Evolutionary conservation across 2,329 filamentous ascomycete genomes (phyloP).

Genomic region (Fusarium illudens): DNA sequence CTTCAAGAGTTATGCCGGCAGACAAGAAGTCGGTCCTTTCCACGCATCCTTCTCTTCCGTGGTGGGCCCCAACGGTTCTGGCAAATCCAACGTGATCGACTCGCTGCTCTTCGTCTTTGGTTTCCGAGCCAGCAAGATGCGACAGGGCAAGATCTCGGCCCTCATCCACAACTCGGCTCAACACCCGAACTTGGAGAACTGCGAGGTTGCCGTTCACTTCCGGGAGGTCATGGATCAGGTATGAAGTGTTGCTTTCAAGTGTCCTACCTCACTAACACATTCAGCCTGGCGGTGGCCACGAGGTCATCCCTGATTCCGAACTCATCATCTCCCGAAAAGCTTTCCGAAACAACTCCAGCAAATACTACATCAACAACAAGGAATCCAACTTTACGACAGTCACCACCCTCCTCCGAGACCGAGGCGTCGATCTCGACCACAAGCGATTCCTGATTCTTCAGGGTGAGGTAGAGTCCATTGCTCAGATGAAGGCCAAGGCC

Average conservation of each 20-base stretch:
- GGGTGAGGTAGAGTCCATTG: slow-evolving; percentile 97
- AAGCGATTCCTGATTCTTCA: slow-evolving; percentile 98
- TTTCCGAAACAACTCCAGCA: slow-evolving; percentile 98
- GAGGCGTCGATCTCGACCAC: slow-evolving; percentile 94
- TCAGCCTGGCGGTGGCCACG: slow-evolving; percentile 74
- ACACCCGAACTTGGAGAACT: slow-evolving; percentile 84
- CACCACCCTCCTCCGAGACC: slow-evolving; percentile 83
- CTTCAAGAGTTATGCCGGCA: slow-evolving; percentile 98
- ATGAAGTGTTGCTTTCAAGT: slow-evolving; percentile 34
- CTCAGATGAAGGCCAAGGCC: slow-evolving; percentile 98
- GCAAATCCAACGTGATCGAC: slow-evolving; percentile 99
- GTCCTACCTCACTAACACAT: slow-evolving; percentile 39
- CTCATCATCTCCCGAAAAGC: slow-evolving; percentile 89
- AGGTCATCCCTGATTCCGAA: slow-evolving; percentile 83
- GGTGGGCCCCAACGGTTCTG: slow-evolving; percentile 96
- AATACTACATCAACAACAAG: slow-evolving; percentile 94
- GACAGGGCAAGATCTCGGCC: slow-evolving; percentile 97
- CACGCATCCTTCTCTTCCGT: slow-evolving; percentile 98
- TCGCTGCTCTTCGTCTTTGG: slow-evolving; percentile 98
- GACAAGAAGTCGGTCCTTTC: slow-evolving; percentile 95
- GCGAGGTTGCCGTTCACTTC: slow-evolving; percentile 97
- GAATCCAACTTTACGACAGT: slow-evolving; percentile 93
- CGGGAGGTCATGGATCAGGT: slow-evolving; percentile 90
- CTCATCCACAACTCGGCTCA: slow-evolving; percentile 96
- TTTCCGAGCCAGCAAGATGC: slow-evolving; percentile 98